phyloP scores from a whole-genome alignment of 192 early-diverging fungal genomes.

The Rhizoclosmatium globosum region DNA sequence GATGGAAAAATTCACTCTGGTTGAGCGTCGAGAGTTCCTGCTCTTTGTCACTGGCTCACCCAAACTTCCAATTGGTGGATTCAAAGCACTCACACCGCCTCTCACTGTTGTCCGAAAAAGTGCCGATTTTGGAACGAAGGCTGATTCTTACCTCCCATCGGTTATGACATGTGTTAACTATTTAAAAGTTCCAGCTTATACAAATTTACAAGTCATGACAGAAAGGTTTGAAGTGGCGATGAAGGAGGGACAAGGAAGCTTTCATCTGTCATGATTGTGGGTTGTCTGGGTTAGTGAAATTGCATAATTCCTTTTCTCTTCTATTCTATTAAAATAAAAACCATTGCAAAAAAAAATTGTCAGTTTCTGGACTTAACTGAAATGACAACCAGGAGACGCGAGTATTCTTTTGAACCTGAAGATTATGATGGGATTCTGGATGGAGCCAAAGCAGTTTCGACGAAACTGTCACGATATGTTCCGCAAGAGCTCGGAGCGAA shows the following conservation, averaged over 20 bases:
- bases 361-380: neutral
- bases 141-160: constrained; percentile 86
- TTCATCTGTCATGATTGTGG: constrained; percentile 55
- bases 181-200: constrained; percentile 91
- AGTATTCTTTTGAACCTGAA: constrained; percentile 2
- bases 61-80: constrained; percentile 90
- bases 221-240: constrained; percentile 75
- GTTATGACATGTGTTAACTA: constrained; percentile 98
- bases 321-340: neutral
- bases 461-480: neutral
- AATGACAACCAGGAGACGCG: constrained; percentile 12
- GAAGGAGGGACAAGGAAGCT: constrained; percentile 82
- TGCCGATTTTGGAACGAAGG: constrained; percentile 46
- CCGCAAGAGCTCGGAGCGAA: constrained; percentile 11
- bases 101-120: constrained; percentile 89
- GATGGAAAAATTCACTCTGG: constrained; percentile 68
- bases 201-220: constrained; percentile 66
- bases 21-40: constrained; percentile 79
- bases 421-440: neutral
- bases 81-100: constrained; percentile 79
- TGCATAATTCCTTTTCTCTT: neutral
- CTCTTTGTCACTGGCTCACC: constrained; percentile 90
- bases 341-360: neutral
- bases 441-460: neutral
- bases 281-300: neutral